Evolutionary conservation across 208 protist species (phyloP).

Genomic region (Polymyxa betae): DNA sequence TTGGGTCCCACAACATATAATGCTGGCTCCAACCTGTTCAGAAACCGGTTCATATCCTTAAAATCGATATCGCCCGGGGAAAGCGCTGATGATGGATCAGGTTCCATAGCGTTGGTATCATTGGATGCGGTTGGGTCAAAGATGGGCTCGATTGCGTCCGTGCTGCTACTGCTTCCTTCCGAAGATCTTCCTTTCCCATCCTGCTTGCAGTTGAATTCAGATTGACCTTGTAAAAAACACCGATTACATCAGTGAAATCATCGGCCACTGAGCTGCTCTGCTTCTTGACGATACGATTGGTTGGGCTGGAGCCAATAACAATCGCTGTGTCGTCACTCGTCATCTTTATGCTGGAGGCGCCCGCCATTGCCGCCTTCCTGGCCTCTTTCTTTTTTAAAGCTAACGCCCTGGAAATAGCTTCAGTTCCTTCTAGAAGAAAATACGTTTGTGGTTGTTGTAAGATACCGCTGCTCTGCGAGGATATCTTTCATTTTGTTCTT

Average conservation of each 20-base stretch:
- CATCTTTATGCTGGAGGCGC: neutral
- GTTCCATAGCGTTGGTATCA: neutral
- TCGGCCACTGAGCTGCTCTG: too few relatives aligned
- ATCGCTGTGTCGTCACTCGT: neutral
- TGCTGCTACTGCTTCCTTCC: neutral
- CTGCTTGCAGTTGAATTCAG: neutral
- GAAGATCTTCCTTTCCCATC: neutral
- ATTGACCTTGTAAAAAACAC: too few relatives aligned
- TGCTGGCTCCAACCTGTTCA: neutral
- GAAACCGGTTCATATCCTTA: conserved; percentile 38
- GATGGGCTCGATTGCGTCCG: neutral
- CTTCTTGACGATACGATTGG: too few relatives aligned
- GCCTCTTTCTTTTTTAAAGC: conserved; percentile 38
- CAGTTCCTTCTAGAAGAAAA: neutral
- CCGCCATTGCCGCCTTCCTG: neutral
- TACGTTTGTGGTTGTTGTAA: too few relatives aligned
- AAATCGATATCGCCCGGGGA: neutral
- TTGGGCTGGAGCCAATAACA: too few relatives aligned
- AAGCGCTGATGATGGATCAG: neutral
- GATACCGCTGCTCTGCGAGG: conserved; percentile 1
- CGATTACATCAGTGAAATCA: too few relatives aligned
- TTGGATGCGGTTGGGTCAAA: conserved; percentile 11
- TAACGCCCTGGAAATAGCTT: neutral
- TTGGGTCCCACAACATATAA: neutral
- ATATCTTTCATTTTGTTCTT: conserved; percentile 47